Percentiles rank a stretch among this genome's conserved stretches.
Conservation (phyloP, 805 yeast genomes). For the Kazachstania psychrophila region DNA sequence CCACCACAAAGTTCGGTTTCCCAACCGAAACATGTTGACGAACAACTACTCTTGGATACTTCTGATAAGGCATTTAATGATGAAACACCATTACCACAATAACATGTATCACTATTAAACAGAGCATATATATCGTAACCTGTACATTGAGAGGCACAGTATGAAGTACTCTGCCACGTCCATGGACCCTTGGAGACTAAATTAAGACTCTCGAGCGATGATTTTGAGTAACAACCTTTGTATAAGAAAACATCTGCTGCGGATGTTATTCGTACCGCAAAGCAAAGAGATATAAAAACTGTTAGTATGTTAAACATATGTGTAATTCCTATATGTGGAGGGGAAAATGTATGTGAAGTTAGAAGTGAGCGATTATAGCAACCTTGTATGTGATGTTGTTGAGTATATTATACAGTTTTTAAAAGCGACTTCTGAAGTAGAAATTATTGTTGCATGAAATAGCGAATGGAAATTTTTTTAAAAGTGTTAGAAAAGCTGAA, state of each 20-base stretch:
- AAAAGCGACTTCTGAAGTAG: no score
- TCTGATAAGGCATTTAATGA: constrained; percentile 33
- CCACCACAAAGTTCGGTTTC: constrained; percentile 58
- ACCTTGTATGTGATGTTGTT: no score
- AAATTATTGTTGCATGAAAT: no score
- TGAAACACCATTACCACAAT: constrained; percentile 45
- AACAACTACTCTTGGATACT: constrained; percentile 39
- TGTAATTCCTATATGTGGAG: no score
- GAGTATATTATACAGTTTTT: no score
- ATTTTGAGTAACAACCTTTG: constrained; percentile 33
- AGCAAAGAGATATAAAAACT: neutral
- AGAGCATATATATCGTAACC: constrained; percentile 44
- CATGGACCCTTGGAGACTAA: constrained; percentile 37
- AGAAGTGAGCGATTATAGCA: no score
- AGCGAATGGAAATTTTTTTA: no score
- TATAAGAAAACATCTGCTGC: constrained; percentile 22
- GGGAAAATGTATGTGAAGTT: no score
- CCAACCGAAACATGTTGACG: constrained; percentile 50
- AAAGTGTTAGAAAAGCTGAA: no score
- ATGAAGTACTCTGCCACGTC: constrained; percentile 48
- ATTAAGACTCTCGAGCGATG: constrained; percentile 16
- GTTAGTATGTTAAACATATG: no score
- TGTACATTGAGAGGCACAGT: constrained; percentile 47
- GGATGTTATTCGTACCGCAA: constrained; percentile 32
- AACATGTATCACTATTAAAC: constrained; percentile 48